Conservation (phyloP, 2,329 filamentous ascomycete species). For the Calonectria fujianensis region DNA sequence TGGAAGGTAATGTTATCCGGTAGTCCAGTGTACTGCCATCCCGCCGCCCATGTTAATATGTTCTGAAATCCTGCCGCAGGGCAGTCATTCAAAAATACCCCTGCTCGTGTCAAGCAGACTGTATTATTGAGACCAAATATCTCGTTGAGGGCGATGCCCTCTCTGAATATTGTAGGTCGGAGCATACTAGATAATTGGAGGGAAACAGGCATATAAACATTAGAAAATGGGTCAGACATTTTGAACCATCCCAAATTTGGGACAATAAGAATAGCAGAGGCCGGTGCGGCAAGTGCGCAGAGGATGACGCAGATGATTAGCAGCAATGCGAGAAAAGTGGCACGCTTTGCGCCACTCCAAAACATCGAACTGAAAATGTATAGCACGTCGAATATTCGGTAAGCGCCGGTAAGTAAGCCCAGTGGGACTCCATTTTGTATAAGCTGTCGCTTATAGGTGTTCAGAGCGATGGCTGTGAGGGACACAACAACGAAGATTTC, state of each 20-base stretch:
- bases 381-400: slow-evolving; percentile 20
- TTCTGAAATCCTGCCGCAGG: slow-evolving; percentile 7
- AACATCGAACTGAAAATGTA: slow-evolving; percentile 16
- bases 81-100: background rate
- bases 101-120: background rate
- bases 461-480: slow-evolving; percentile 13
- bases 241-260: slow-evolving; percentile 22
- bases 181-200: background rate
- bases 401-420: slow-evolving; percentile 19
- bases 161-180: background rate
- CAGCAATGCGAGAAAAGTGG: background rate
- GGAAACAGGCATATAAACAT: background rate
- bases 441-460: slow-evolving; percentile 9
- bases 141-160: background rate
- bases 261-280: slow-evolving; percentile 30
- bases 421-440: slow-evolving; percentile 18
- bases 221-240: background rate
- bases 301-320: slow-evolving; percentile 11
- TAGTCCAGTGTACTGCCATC: slow-evolving; percentile 18
- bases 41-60: slow-evolving; percentile 1
- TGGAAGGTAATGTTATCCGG: slow-evolving; percentile 30
- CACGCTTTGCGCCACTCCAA: slow-evolving; percentile 2
- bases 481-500: slow-evolving; percentile 29
- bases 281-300: slow-evolving; percentile 19
- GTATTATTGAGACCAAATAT: background rate